Evolutionary conservation across 192 early-diverging fungal species (phyloP), one percentile per base, ranked within the genome.

Genomic region (Phlyctochytrium bullatum): DNA sequence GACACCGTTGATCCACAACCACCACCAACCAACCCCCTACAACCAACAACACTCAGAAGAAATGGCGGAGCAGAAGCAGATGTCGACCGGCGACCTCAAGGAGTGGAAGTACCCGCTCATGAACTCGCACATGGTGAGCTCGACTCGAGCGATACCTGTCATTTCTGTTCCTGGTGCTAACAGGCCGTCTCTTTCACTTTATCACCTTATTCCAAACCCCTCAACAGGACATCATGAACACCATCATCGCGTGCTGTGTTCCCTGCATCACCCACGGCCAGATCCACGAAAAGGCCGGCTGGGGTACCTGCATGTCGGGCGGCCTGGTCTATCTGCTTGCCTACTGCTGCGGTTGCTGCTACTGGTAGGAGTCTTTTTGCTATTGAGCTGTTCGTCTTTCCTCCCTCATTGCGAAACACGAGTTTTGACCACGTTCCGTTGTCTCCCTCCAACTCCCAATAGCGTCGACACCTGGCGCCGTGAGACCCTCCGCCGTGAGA

Each of bases 41-140:
- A n/a, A n/a, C n/a, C n/a, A n/a, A n/a, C n/a, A n/a, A n/a, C n/a
- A n/a, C n/a, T n/a, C n/a, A n/a, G n/a, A n/a, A n/a, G n/a, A n/a
- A n/a, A n/a, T n/a, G n/a, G n/a, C n/a, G n/a, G n/a, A n/a, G n/a
- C n/a, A n/a, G n/a, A n/a, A n/a, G n/a, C n/a, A n/a, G n/a, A n/a
- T n/a, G 54, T 14, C 16, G 27, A 20, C 54, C 25, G 54, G 54
- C 54, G 54, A 57, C 12, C 25, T 25, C 54, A 28, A 14, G 16
- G 54, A 57, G 12, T 57, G 54, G 54, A 27, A 6, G 20, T 57
- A 28, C 20, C 54, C 54, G 14, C 25, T 57, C 12, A 57, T 57
- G 14, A 57, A 57, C 54, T 57, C 54, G 10, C 54, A 57, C 54
- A 57, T 57, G 54, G 54, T 57, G 25, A 57, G 16, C n/a, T n/a